A percentile compares a stretch with the other conserved stretches of the same genome.
Evolutionary conservation across 768 basidiomycete species (phyloP).

Genomic region (Suillus plorans): DNA sequence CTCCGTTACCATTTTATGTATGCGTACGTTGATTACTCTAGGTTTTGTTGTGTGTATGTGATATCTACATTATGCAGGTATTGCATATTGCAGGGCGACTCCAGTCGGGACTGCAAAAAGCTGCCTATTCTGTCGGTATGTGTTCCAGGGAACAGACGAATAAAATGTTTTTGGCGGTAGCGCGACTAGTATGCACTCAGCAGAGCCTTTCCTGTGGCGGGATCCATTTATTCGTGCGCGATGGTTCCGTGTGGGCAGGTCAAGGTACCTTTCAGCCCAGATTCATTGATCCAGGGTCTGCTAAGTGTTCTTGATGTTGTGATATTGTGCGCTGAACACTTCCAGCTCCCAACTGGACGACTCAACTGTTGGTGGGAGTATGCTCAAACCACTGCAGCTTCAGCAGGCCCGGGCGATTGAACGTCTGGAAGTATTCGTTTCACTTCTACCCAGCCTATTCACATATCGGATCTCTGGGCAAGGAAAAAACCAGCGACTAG

Average conservation of each 20-base stretch:
- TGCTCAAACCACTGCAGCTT: not conserved
- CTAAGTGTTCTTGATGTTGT: not conserved
- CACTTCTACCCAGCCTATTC: not conserved
- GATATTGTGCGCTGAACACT: not conserved
- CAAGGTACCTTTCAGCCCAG: not conserved
- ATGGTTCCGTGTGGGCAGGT: not conserved
- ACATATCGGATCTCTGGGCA: not conserved
- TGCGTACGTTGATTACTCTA: conserved; percentile 20
- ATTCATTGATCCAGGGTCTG: not conserved
- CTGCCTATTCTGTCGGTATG: not conserved
- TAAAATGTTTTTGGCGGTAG: not conserved
- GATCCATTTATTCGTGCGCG: not conserved
- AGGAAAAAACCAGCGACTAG: not conserved
- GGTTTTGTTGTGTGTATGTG: conserved; percentile 12
- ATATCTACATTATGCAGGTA: conserved; percentile 10
- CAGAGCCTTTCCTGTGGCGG: not conserved
- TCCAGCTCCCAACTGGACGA: not conserved
- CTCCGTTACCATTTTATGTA: conserved; percentile 15
- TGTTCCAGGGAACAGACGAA: not conserved
- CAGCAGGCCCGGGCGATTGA: not conserved
- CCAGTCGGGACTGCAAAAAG: not conserved
- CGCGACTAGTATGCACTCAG: not conserved
- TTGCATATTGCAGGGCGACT: conserved; percentile 1
- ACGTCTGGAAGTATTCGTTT: not conserved
- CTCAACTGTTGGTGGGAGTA: not conserved